A percentile compares a stretch with the other conserved stretches of the same genome.
phyloP scores from a whole-genome alignment of 2,329 filamentous ascomycete genomes.

The Talaromyces sp. region DNA sequence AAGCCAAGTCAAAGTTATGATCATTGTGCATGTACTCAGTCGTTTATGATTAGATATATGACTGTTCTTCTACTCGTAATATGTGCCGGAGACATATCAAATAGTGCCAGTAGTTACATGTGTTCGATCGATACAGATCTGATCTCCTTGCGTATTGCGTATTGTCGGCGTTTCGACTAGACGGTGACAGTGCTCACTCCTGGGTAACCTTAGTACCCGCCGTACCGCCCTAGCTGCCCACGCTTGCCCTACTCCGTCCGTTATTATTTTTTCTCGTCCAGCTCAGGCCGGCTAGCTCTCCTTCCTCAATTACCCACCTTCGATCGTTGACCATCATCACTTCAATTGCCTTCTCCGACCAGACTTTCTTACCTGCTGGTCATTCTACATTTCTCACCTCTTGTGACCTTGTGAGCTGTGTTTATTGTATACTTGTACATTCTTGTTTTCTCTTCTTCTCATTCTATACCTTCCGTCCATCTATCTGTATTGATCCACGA shows the following conservation, averaged over 20 bases:
- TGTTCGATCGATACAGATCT: background rate
- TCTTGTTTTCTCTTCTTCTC: slow-evolving; percentile 2
- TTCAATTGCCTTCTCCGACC: background rate
- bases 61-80: background rate
- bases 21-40: no score
- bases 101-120: background rate
- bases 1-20: no score
- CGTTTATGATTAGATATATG: background rate
- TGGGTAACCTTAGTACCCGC: slow-evolving; percentile 1
- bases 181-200: background rate
- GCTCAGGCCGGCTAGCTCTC: background rate
- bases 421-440: slow-evolving; percentile 1
- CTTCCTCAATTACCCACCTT: background rate
- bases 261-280: slow-evolving; percentile 11
- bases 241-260: slow-evolving; percentile 6
- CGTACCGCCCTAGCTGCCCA: background rate
- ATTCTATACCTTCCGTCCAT: background rate
- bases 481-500: background rate
- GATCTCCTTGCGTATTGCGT: slow-evolving; percentile 4
- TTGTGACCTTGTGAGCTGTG: background rate
- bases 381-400: background rate
- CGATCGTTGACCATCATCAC: background rate
- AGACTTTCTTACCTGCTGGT: slow-evolving; percentile 7
- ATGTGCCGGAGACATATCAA: background rate
- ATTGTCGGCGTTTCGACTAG: background rate